Evolutionary conservation across 148 eudicot species (phyloP).

Genomic region (Dysphania ambrosioides): DNA sequence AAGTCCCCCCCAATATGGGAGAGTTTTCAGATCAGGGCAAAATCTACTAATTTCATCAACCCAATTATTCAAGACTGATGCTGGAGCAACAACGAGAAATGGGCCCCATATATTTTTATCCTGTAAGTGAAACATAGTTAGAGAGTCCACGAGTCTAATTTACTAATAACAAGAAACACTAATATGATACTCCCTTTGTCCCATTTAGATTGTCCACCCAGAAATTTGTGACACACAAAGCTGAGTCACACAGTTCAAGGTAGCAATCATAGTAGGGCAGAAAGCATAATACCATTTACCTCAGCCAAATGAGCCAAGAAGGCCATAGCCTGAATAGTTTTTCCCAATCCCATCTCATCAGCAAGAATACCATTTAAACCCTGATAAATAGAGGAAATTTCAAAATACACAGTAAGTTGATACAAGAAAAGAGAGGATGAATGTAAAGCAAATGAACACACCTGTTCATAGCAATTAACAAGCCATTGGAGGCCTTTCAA

Average conservation of each 20-base stretch:
- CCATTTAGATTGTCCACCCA: not conserved
- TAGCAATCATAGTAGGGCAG: not conserved
- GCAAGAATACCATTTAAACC: slow-evolving; percentile 99
- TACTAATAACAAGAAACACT: slow-evolving; percentile 3
- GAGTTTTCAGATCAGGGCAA: slow-evolving; percentile 91
- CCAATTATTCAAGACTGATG: slow-evolving; percentile 98
- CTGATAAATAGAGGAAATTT: slow-evolving; percentile 36
- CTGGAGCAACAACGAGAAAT: slow-evolving; percentile 95
- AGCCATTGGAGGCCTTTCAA: slow-evolving; percentile 99
- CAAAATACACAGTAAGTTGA: slow-evolving; percentile 1
- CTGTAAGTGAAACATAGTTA: slow-evolving; percentile 38
- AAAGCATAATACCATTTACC: slow-evolving; percentile 39
- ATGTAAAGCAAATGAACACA: slow-evolving; percentile 20
- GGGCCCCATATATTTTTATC: slow-evolving; percentile 99
- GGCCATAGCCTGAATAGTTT: slow-evolving; percentile 98
- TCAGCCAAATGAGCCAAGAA: slow-evolving; percentile 99
- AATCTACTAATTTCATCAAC: slow-evolving; percentile 96
- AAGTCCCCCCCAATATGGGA: slow-evolving; percentile 98
- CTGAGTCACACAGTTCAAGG: not conserved
- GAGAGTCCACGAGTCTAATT: slow-evolving; percentile 16
- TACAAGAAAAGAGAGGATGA: slow-evolving; percentile 8
- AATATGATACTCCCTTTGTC: not conserved
- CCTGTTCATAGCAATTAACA: slow-evolving; percentile 99
- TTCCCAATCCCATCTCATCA: slow-evolving; percentile 99
- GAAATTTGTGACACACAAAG: not conserved